Percentiles rank a stretch among this genome's conserved stretches.
Conservation (phyloP, 305 asterid species). For the Striga hermonthica region DNA sequence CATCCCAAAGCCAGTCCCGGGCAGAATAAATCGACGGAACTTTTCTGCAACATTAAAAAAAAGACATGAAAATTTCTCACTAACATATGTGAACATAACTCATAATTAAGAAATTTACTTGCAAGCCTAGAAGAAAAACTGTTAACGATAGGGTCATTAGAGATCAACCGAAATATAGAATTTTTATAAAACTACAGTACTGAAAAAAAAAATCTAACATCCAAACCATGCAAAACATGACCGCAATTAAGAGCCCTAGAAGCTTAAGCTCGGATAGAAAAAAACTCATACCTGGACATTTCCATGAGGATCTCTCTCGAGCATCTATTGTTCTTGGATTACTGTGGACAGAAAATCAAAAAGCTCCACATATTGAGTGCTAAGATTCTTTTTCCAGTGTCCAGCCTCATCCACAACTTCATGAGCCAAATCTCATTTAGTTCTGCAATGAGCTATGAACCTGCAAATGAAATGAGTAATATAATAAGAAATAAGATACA, state of each 20-base stretch:
- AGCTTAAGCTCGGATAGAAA: background rate
- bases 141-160: too few relatives aligned
- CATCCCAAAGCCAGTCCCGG: conserved; percentile 62
- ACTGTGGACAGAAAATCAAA: background rate
- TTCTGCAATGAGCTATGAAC: background rate
- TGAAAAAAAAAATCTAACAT: too few relatives aligned
- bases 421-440: background rate
- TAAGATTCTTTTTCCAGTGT: background rate
- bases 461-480: background rate
- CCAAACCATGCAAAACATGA: too few relatives aligned
- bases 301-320: conserved; percentile 8
- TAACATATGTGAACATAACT: too few relatives aligned
- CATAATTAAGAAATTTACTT: conserved; percentile 43
- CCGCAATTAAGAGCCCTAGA: too few relatives aligned
- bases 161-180: background rate
- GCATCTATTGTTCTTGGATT: conserved; percentile 15
- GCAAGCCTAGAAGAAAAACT: conserved; percentile 75
- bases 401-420: background rate
- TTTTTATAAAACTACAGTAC: too few relatives aligned
- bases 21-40: conserved; percentile 47
- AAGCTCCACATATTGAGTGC: background rate
- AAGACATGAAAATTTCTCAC: too few relatives aligned
- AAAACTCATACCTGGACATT: background rate
- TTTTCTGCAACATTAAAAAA: conserved; percentile 38
- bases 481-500: too few relatives aligned